Base-by-base conservation (phyloP, 768 basidiomycete genomes). In the Tulasnella sp. region DNA sequence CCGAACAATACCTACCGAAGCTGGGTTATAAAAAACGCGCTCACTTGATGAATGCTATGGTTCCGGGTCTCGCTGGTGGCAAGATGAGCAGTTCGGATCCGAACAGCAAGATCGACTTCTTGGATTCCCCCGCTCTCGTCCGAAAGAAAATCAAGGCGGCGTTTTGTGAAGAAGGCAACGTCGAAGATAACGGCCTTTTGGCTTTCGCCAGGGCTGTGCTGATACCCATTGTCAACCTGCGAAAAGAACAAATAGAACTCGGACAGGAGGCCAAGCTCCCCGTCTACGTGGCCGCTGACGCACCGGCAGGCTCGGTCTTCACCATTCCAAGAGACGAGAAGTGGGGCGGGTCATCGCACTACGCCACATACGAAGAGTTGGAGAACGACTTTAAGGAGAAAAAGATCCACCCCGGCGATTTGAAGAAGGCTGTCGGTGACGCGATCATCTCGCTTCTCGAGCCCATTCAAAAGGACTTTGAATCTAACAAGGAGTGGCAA, bases 1-100 rank as follows among this genome's bases (percentile, higher is more conserved):
- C 98, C 9, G 97, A 99, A 85, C 90, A 94, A 83, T 97, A 96
- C 90, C 93, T 99, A 77, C 98, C 98, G 5, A 90, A 91, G 82
- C 90, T 99, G 44, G 98, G 97, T 48, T 99, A 98, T 88, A 87
- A 88, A 77, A 98, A 98, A 86, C 95, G 97, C 46, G 94, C 97
- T 0, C 98, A 99, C 85, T 89, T 99, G 72, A 99, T 99, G 98
- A 99, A 98, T 87, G 88, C 91, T 46, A 99, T 99, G 97, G 96
- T 99, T 0, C 96, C 97, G 42, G 96, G 97, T 69, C 89, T 98
- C 46, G 92, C 92, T 64, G 97, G 97, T 44, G 95, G 96, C 24
- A 99, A 99, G 85, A 99, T 99, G 98, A 98, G 96, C 22, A 93
- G 96, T 1, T 99, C 97, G 0, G 97, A 99, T 83, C 96, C 96